These are phyloP conservation scores for Ascochyta clinopodiicola DNA, from an alignment of 2,329 filamentous ascomycete species.

Conservation along the genomic window DNA sequence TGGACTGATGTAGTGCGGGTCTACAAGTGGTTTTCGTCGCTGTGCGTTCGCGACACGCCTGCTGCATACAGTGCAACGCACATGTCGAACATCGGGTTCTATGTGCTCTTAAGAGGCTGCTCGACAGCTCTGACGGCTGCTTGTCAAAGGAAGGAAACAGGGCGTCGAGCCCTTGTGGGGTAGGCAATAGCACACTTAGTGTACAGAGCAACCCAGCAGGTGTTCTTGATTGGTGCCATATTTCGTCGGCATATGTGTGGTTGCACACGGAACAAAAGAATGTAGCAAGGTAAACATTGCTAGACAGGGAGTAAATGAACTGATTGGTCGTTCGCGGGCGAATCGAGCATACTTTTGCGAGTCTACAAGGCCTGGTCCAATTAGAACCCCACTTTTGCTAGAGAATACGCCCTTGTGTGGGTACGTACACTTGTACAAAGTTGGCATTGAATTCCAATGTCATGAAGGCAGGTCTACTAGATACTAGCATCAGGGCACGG, in stretches of 20 bases:
- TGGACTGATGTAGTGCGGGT: too few relatives aligned
- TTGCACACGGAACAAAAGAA: not conserved
- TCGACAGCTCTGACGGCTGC: too few relatives aligned
- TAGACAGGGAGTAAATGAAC: not conserved
- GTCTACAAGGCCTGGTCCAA: not conserved
- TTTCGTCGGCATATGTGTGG: not conserved
- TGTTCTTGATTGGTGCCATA: not conserved
- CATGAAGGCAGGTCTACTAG: not conserved
- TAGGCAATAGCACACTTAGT: not conserved
- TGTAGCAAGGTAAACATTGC: not conserved
- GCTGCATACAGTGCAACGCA: too few relatives aligned
- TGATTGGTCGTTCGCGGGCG: not conserved
- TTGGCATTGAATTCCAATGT: not conserved
- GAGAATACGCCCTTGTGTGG: not conserved
- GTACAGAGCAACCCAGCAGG: not conserved
- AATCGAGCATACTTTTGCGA: not conserved
- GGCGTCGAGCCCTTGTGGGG: not conserved
- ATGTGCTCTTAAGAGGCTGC: too few relatives aligned
- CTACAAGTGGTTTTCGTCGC: too few relatives aligned
- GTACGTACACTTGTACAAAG: not conserved
- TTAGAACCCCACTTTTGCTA: not conserved
- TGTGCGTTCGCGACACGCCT: too few relatives aligned
- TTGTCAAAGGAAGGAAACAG: too few relatives aligned
- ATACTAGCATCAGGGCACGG: not conserved
- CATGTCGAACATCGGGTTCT: too few relatives aligned